Base-by-base conservation (phyloP, 306 rosid genomes). In the Lathyrus oleraceus region DNA sequence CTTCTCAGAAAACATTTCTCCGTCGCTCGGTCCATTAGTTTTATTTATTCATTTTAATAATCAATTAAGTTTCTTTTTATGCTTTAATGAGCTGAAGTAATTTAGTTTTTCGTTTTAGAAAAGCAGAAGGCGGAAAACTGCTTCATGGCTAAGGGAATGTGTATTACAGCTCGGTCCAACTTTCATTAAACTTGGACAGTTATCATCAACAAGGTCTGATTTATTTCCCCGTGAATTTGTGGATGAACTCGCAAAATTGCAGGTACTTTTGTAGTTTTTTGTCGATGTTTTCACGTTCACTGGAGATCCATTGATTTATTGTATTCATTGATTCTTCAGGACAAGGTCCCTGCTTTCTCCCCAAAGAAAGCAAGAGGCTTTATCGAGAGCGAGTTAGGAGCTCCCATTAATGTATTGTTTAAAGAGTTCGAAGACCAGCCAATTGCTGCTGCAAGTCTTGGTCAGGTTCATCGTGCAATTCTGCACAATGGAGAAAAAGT, bases 381-480 rank as follows among this genome's bases (percentile, higher is more conserved):
- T 63, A 81, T 92, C 49, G 89, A 92, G 86, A 86, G 82, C 30
- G 98, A 92, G 75, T 81, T 92, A 12, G 95, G 96, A 74, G 87
- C 87, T 65, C 82, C 95, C 6, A 56, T 92, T 14, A 72, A 82
- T 27, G 32, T 84, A 13, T 69, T 89, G 80, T 92, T 84, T 73
- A 89, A 86, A 80, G 95, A 86, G 83, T 92, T 89, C 44, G 96
- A 89, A 81, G 95, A 92, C 71, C 87, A 44, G 49, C 96, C 98
- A 36, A 92, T 89, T 65, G 96, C 98, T 67, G 98, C 98, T 60
- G 96, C 98, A 53, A 92, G 98, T 81, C 96, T 92, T 73, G 96
- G 98, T 78, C 98, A 92, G 95, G 98, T 92, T 62, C 98, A 92
- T 78, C 95, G 97, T 2, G 98, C 96, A 44, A 73, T 94, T 65